Evolutionary conservation across 2,329 filamentous ascomycete genomes (phyloP).

Genomic region (Colletotrichum truncatum): DNA sequence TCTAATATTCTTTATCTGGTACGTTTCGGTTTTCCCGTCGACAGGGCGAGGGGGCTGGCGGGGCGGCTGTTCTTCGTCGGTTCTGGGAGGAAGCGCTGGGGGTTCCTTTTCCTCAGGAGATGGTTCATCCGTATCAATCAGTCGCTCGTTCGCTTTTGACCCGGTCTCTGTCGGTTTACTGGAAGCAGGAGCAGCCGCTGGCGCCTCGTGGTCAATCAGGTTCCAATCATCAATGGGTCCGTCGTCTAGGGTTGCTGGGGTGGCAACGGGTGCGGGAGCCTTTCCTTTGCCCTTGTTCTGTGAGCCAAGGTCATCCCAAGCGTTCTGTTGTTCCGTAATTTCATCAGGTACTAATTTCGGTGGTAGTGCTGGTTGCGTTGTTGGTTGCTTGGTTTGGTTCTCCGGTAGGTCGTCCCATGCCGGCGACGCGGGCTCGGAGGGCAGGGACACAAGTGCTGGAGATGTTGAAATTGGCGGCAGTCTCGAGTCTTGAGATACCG

Average conservation of each 20-base stretch:
- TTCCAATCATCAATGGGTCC: slow-evolving; percentile 58
- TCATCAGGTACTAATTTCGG: slow-evolving; percentile 40
- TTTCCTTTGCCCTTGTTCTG: slow-evolving; percentile 53
- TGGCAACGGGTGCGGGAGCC: slow-evolving; percentile 34
- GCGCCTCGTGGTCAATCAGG: slow-evolving; percentile 39
- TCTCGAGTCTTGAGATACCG: slow-evolving; percentile 31
- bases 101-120: not conserved
- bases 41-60: slow-evolving; percentile 45
- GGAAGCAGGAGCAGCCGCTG: not conserved
- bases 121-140: not conserved
- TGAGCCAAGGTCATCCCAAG: slow-evolving; percentile 58
- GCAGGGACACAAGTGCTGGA: slow-evolving; percentile 41
- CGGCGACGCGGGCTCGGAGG: slow-evolving; percentile 45
- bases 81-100: slow-evolving; percentile 51
- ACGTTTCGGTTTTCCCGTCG: slow-evolving; percentile 75
- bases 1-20: slow-evolving; percentile 90
- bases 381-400: slow-evolving; percentile 34
- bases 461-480: slow-evolving; percentile 28
- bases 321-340: slow-evolving; percentile 52
- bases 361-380: slow-evolving; percentile 33
- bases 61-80: slow-evolving; percentile 43
- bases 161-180: not conserved
- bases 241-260: slow-evolving; percentile 33
- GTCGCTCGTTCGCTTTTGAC: not conserved
- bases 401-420: slow-evolving; percentile 48